Base-by-base conservation (phyloP, 495 filamentous ascomycete genomes). In the Amphirosellinia nigrospora region DNA sequence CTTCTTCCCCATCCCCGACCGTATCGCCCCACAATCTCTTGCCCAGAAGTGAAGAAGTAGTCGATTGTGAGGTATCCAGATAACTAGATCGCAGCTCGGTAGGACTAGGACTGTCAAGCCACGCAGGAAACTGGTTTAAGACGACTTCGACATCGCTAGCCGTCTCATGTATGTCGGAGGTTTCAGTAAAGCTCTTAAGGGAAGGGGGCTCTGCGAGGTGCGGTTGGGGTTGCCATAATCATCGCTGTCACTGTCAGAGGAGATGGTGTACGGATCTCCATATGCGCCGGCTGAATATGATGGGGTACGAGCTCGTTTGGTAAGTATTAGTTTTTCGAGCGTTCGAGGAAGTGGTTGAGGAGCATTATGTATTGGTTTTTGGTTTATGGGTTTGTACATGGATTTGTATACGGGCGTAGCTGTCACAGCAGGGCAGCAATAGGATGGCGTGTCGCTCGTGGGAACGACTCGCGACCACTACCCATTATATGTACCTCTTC, bases 231-330 rank as follows among this genome's bases (percentile, higher is more conserved):
- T 34, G 21, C 19, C 16, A 7, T n/a, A n/a, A n/a, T 1, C 0
- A 11, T 43, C 38, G 38, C 43, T 41, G 21, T 66, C 64, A 38
- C 46, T 66, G 48, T 66, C 64, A 34, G 64, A 66, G 32, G 64
- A 56, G 64, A 66, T 66, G n/a, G 64, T 13, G 9, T 66, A 66
- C 7, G 64, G 64, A 21, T 66, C 64, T 28, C 43, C 30, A n/a
- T 28, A 21, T 0, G 43, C 50, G 61, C 61, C 61, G 9, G 16
- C 19, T 30, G 61, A 64, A 28, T 43, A 64, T 7, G 43, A 21
- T 19, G 19, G 23, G 60, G 43, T 66, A 15, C 9, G 28, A 13
- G 32, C 16, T 41, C 9, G 34, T 34, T 55, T 66, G 34, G n/a
- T n/a, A 21, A 19, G 11, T 48, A 19, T 50, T 3, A 43, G 16